A percentile compares a stretch with the other conserved stretches of the same genome.
Conservation (phyloP, 2,329 filamentous ascomycete species). For the Penicillium thymicola region DNA sequence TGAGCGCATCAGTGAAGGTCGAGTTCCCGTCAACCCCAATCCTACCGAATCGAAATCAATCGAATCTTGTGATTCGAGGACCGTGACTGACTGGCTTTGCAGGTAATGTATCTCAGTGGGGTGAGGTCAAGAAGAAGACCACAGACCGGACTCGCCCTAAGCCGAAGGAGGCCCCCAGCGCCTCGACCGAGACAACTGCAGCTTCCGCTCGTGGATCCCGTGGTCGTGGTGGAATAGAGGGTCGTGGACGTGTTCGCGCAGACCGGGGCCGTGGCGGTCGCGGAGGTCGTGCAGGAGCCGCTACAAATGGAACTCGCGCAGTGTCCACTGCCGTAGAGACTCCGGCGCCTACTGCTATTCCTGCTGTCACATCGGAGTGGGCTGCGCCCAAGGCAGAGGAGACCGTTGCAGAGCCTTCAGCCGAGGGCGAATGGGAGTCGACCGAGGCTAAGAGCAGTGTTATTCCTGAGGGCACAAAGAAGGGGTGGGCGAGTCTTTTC, state of each 20-base stretch:
- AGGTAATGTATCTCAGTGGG: conserved; percentile 53
- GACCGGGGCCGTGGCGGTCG: conserved; percentile 49
- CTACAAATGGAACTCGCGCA: conserved; percentile 42
- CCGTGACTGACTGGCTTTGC: conserved; percentile 13
- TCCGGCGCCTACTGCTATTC: conserved; percentile 12
- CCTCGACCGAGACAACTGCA: conserved; percentile 34
- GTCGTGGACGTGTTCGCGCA: conserved; percentile 46
- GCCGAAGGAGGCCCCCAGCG: conserved; percentile 43
- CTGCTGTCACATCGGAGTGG: conserved; percentile 9
- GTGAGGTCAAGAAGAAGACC: conserved; percentile 52
- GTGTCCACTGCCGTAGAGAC: conserved; percentile 24
- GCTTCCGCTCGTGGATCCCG: conserved; percentile 41
- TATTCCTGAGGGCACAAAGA: conserved; percentile 42
- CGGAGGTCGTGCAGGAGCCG: conserved; percentile 42
- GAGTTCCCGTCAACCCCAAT: conserved; percentile 4
- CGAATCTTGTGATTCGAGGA: background rate
- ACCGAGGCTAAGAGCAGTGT: conserved; percentile 33
- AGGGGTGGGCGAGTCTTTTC: conserved; percentile 71
- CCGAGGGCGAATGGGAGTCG: conserved; percentile 24
- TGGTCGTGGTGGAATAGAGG: conserved; percentile 47
- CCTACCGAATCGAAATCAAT: background rate
- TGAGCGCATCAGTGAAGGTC: conserved; percentile 52
- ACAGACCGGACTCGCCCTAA: conserved; percentile 47
- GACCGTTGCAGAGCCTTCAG: conserved; percentile 26
- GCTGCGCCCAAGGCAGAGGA: conserved; percentile 6